A percentile compares a stretch with the other conserved stretches of the same genome.
Conservation (phyloP, 2,329 filamentous ascomycete genomes). For the Coniochaeta hoffmannii region DNA sequence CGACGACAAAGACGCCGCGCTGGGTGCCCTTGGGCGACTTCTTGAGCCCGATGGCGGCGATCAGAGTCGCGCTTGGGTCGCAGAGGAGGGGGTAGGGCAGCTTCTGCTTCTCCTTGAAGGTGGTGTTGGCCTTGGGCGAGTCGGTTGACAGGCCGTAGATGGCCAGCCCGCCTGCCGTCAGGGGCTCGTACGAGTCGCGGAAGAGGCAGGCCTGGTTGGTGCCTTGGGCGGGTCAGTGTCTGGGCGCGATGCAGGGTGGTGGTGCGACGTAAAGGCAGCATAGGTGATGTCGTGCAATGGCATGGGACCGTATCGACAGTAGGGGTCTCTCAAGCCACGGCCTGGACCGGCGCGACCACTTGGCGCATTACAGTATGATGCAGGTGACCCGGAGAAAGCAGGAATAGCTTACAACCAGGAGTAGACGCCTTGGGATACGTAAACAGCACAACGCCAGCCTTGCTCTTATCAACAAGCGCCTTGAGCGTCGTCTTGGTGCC, state of each 20-base stretch:
- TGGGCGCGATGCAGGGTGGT: background rate
- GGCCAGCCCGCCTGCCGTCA: conserved; percentile 71
- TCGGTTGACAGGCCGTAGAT: conserved; percentile 90
- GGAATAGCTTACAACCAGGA: conserved; percentile 69
- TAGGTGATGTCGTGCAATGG: too few relatives aligned
- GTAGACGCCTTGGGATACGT: conserved; percentile 95
- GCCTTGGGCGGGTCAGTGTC: conserved; percentile 44
- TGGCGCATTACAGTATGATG: background rate
- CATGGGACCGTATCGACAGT: too few relatives aligned
- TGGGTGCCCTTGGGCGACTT: conserved; percentile 74
- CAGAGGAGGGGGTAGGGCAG: conserved; percentile 85
- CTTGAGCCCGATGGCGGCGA: conserved; percentile 81
- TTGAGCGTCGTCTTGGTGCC: conserved; percentile 73
- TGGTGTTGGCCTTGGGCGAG: conserved; percentile 83
- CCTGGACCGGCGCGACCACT: background rate
- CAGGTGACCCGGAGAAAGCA: background rate
- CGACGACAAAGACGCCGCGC: conserved; percentile 81
- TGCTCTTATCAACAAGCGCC: conserved; percentile 74
- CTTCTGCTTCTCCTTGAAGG: conserved; percentile 86
- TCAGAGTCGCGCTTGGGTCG: conserved; percentile 67
- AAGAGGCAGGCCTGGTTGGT: conserved; percentile 91
- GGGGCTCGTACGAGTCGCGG: conserved; percentile 71
- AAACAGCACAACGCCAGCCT: conserved; percentile 82
- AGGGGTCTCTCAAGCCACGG: too few relatives aligned
- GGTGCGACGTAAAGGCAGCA: too few relatives aligned